Evolutionary conservation across 2,329 filamentous ascomycete species (phyloP), one percentile per base, ranked within the genome.

Genomic region (Xylariales sp.): DNA sequence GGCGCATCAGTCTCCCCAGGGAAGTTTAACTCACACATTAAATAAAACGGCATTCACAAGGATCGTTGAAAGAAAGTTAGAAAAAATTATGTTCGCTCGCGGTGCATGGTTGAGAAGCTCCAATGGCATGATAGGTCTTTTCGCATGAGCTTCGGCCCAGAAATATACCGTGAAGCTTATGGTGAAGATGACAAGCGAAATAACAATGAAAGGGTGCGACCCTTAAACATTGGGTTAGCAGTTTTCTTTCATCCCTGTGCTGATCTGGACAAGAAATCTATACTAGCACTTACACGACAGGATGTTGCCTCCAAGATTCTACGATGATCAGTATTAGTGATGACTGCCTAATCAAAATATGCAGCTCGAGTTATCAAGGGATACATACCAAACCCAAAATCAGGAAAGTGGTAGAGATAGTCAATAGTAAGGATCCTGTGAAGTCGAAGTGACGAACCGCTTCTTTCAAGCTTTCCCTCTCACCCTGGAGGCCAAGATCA

Each of bases 251-350:
- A 25, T 5, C n/a, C 10, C 16, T 20, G 14, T 3, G 13, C 19
- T 7, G 17, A 10, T 18, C 2, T n/a, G n/a, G n/a, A n/a, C n/a
- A n/a, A n/a, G n/a, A n/a, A n/a, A n/a, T n/a, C n/a, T n/a, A n/a
- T n/a, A n/a, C n/a, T n/a, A n/a, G n/a, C 13, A 57, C 67, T 63
- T 60, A 70, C 70, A 83, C 8, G 74, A 66, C n/a, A 78, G 56
- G 5, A 81, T 61, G 40, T 82, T 83, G n/a, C 79, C 79, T 33
- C 79, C 79, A 3, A 82, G 65, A 40, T 72, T 82, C 69, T 78
- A 40, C 13, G 23, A 10, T 11, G 23, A 1, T 1, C 6, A 10
- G 1, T 10, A 27, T 37, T 23, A 37, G 34, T 29, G 10, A 13
- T 13, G 17, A 6, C n/a, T 14, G 3, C 23, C 14, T 17, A 18